Evolutionary conservation across 805 yeast species (phyloP), one percentile per base, ranked within the genome.

Genomic region (Teunomyces panamensis): DNA sequence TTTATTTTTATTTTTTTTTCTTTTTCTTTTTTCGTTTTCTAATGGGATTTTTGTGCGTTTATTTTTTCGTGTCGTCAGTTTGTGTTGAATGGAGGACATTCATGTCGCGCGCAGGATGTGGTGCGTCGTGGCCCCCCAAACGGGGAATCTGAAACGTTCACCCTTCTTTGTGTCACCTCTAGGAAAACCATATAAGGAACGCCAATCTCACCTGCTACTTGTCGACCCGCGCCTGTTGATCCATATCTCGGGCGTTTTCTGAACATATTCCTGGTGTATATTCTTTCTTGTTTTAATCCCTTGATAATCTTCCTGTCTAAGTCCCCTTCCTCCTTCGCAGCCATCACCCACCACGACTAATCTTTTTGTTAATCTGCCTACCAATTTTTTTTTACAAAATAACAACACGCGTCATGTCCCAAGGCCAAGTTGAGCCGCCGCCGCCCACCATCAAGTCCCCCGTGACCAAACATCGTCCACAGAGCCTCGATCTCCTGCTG

Each of bases 391-490:
- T 20, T 20, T 5, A 20, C 24, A 20, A 5, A 20, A 20, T 4
- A 20, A 20, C 3, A 20, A 20, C 42, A 5, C 20, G 13, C 29
- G 20, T 24, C 26, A 45, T 45, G 48, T 45, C 45, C 30, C 49
- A 46, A 42, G 27, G 43, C 45, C 30, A 37, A 26, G 43, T 45
- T 10, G 49, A 41, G 13, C 35, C 32, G 20, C 44, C 45, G 29
- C 44, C 32, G 35, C 36, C 24, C 4, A 28, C 24, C 39, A 20
- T 45, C 36, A 37, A 27, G 20, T 30, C 44, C 9, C 41, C 35
- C 3, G 17, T 8, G 26, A 27, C 29, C 46, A 41, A 36, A 48
- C 62, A 51, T 46, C 52, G 63, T 28, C 64, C 67, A 4, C 43
- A 46, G 39, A 53, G 62, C 28, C 53, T 60, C 35, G 45, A 56